Evolutionary conservation across 768 basidiomycete species (phyloP).

Genomic region (Trametes sanguinea): DNA sequence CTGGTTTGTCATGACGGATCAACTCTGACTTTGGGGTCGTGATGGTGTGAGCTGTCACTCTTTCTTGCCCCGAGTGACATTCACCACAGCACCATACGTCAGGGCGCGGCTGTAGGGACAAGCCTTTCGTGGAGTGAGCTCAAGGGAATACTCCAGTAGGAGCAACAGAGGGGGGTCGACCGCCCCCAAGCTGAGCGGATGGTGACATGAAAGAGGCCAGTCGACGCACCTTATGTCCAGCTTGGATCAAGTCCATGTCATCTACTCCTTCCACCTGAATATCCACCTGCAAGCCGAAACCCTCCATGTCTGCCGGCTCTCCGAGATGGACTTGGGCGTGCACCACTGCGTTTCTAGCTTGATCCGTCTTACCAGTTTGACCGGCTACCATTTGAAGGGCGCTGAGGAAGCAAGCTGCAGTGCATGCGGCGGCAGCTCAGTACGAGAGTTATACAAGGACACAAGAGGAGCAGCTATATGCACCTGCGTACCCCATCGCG

Average conservation of each 20-base stretch:
- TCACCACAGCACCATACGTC: slow-evolving; percentile 57
- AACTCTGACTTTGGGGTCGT: not conserved
- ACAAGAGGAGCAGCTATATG: not conserved
- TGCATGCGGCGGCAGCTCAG: not conserved
- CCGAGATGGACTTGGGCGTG: slow-evolving; percentile 65
- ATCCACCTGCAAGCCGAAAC: slow-evolving; percentile 69
- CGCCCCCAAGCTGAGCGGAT: not conserved
- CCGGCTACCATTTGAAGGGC: slow-evolving; percentile 65
- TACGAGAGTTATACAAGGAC: not conserved
- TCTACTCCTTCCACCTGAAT: slow-evolving; percentile 71
- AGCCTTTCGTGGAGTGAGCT: slow-evolving; percentile 40
- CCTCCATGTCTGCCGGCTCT: slow-evolving; percentile 53
- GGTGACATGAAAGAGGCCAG: not conserved
- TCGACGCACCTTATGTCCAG: slow-evolving; percentile 64
- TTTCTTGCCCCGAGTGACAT: slow-evolving; percentile 48
- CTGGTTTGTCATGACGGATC: not conserved
- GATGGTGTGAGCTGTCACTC: slow-evolving; percentile 23
- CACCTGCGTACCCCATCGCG: slow-evolving; percentile 39
- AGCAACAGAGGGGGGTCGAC: not conserved
- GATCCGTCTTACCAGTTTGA: slow-evolving; percentile 53
- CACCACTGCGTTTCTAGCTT: slow-evolving; percentile 60
- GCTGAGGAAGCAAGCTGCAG: slow-evolving; percentile 68
- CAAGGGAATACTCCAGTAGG: not conserved
- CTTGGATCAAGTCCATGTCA: slow-evolving; percentile 62
- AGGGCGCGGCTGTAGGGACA: slow-evolving; percentile 73